Conservation (phyloP, 371 early-diverging fungal species). For the Rhizopus stolonifer region DNA sequence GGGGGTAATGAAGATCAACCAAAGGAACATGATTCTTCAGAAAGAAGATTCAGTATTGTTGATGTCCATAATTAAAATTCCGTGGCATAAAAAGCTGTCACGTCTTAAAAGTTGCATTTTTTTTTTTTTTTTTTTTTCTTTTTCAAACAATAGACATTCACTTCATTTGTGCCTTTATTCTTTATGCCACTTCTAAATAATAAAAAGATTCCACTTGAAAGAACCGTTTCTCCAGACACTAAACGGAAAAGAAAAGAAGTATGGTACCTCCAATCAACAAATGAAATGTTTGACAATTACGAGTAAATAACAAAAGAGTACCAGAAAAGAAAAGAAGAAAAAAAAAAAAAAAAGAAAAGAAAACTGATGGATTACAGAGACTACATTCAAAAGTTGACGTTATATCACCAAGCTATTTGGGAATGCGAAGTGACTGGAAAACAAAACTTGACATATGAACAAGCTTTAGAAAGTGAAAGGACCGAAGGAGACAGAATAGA, state of each 20-base stretch:
- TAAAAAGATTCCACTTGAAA: constrained; percentile 32
- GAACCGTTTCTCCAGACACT: constrained; percentile 38
- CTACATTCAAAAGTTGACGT: constrained; percentile 67
- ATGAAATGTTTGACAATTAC: constrained; percentile 83
- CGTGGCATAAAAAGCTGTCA: too few relatives aligned
- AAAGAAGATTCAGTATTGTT: constrained; percentile 22
- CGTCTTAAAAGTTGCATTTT: not conserved
- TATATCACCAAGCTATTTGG: constrained; percentile 78
- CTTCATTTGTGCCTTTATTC: too few relatives aligned
- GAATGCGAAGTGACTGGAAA: constrained; percentile 77
- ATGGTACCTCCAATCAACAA: constrained; percentile 81
- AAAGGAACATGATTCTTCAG: not conserved
- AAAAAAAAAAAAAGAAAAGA: not conserved
- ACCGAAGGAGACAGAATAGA: constrained; percentile 50
- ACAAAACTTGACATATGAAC: constrained; percentile 73
- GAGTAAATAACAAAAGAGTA: constrained; percentile 51
- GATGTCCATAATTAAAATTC: constrained; percentile 20
- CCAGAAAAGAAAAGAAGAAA: too few relatives aligned
- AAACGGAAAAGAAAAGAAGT: constrained; percentile 55
- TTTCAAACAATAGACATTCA: not conserved
- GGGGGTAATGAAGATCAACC: constrained; percentile 22
- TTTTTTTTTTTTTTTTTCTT: not conserved
- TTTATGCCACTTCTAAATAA: constrained; percentile 44
- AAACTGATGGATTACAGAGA: constrained; percentile 42
- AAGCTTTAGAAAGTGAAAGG: constrained; percentile 83